phyloP scores from a whole-genome alignment of 371 early-diverging fungal species.

The Batkoa obscura region DNA sequence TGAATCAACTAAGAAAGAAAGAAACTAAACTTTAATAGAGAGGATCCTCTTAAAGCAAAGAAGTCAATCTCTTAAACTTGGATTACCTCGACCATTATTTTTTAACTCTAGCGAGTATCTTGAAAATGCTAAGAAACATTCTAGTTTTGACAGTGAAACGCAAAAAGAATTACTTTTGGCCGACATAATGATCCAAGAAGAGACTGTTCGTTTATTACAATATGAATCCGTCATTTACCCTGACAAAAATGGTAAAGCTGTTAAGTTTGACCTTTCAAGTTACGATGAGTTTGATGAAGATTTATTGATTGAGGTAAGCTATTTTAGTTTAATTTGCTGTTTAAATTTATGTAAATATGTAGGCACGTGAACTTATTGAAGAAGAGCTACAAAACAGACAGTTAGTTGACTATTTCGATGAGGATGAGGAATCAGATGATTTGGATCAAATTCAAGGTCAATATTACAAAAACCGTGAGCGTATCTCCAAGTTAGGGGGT shows the following conservation, averaged over 20 bases:
- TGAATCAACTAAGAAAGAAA: not conserved
- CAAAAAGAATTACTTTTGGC: not conserved
- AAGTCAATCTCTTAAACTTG: constrained; percentile 49
- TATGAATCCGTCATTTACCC: constrained; percentile 56
- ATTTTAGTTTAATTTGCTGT: not conserved
- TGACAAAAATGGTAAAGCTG: constrained; percentile 25
- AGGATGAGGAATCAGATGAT: constrained; percentile 9
- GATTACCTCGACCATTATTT: constrained; percentile 52
- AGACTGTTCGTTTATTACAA: constrained; percentile 32
- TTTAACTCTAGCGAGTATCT: constrained; percentile 8
- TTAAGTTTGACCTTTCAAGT: constrained; percentile 14
- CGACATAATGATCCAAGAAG: constrained; percentile 29
- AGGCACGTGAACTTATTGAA: constrained; percentile 22
- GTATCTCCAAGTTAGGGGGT: constrained; percentile 56
- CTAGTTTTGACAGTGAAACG: not conserved
- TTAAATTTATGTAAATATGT: not conserved
- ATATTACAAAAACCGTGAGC: constrained; percentile 31
- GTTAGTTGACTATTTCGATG: constrained; percentile 9
- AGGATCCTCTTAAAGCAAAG: constrained; percentile 31
- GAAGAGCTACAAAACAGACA: constrained; percentile 13
- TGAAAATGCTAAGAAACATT: not conserved
- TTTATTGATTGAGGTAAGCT: constrained; percentile 11
- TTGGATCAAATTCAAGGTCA: not conserved
- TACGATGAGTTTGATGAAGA: constrained; percentile 26
- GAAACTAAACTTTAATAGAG: constrained; percentile 11